Conservation (phyloP, 805 yeast genomes). For the Saturnispora dispora region DNA sequence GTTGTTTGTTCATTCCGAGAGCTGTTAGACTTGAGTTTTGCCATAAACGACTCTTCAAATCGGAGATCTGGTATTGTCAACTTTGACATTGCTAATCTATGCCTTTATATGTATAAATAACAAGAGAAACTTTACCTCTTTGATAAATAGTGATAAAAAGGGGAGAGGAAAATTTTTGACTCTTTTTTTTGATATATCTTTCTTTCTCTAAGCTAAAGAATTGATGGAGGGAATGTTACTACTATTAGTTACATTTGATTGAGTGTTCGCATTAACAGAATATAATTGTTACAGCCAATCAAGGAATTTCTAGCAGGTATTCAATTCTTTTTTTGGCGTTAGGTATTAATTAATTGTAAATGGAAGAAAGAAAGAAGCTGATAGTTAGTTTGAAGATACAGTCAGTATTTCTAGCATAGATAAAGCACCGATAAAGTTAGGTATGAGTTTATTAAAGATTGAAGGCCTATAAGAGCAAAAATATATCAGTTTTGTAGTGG, state of each 20-base stretch:
- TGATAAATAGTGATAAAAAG: not conserved
- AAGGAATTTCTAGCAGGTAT: too few relatives aligned
- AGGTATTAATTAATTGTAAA: too few relatives aligned
- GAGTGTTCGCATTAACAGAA: too few relatives aligned
- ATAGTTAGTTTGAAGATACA: too few relatives aligned
- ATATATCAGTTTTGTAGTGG: not conserved
- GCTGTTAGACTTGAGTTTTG: slow-evolving; percentile 25
- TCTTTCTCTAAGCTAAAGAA: not conserved
- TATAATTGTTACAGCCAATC: too few relatives aligned
- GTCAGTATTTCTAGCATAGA: too few relatives aligned
- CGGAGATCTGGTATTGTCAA: slow-evolving; percentile 51
- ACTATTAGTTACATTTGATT: too few relatives aligned
- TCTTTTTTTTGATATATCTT: not conserved
- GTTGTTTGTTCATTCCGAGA: slow-evolving; percentile 19
- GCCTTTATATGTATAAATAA: not conserved
- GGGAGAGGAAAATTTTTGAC: not conserved
- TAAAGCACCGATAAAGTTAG: too few relatives aligned
- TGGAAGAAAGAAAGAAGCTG: too few relatives aligned
- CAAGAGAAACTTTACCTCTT: not conserved
- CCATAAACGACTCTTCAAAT: slow-evolving; percentile 52
- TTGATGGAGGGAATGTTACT: too few relatives aligned
- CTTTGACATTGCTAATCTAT: not conserved
- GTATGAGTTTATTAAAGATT: not conserved
- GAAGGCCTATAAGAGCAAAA: not conserved
- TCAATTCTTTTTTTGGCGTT: too few relatives aligned